Evolutionary conservation across 2,329 filamentous ascomycete genomes (phyloP), one percentile per base, ranked within the genome.

Genomic region (Parafenestella ontariensis): DNA sequence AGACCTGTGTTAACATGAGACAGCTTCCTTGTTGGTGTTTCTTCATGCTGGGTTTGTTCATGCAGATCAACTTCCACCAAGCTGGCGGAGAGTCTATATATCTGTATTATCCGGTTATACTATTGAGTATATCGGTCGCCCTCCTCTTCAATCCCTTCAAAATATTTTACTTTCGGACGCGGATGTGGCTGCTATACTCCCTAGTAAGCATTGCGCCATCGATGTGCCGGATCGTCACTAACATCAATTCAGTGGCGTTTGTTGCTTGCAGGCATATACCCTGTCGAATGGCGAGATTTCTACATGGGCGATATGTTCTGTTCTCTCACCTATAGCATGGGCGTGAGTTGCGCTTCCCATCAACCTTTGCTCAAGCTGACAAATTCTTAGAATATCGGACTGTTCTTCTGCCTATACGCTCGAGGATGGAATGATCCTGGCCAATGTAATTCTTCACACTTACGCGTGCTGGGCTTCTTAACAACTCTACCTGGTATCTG

Each of bases 221-320:
- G 5, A 1, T 40, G 11, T 50, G 17, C 18, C 2, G 20, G 46
- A 18, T 8, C 10, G 17, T 10, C 52, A 54, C 75, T 81, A 58
- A 81, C 28, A 7, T 3, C 3, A 11, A 10, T 34, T 8, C 59
- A 95, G 89, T 96, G 90, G 85, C 90, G 95, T 56, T 81, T 98
- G 17, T 79, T 96, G 48, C 83, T 94, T 44, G 91, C 94, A 13
- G 93, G 93, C 3, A 74, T 96, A 18, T 97, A 96, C 69, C 92
- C 92, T 1, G 95, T 99, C 45, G 94, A 98, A 73, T 99, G 98
- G 74, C 87, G 93, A 53, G 95, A 99, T 76, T 98, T 99, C 78
- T 98, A 97, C 76, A 83, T 98, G 0, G 95, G 95, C 47, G 95
- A 99, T 73, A 97, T 98, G 82, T 96, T 96, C 76, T 98, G 94